Evolutionary conservation across 148 eudicot genomes (phyloP), one percentile per base, ranked within the genome.

Genomic region (Euryodendron excelsum): DNA sequence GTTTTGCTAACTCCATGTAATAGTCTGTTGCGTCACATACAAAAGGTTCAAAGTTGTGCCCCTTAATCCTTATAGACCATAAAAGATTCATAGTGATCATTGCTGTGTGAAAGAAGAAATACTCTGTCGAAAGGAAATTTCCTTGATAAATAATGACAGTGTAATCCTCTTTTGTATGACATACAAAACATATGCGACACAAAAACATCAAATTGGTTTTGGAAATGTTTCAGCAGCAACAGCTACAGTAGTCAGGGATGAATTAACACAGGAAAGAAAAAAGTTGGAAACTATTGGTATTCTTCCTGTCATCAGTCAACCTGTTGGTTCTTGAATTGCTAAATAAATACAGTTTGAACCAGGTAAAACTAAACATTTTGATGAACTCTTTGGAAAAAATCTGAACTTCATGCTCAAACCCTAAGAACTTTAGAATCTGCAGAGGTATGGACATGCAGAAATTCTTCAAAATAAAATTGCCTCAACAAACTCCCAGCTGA

Each of bases 401-500:
- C 45, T 9, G 45, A 41, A 41, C 8, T 60, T 27, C 33, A 21
- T 5, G 41, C 69, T 33, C 45, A 65, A 65, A 34, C 69, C 69
- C 25, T 4, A 65, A 36, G 18, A 34, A 18, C 10, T 34, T 65
- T 36, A 36, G 25, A 65, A 65, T 47, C 44, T 59, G 67, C 63
- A 53, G 53, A 25, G 18, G 36, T 9, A 23, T 69, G 55, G 23
- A 53, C 30, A 69, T n/a, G 53, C 7, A 69, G 33, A 39, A 69
- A 23, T 20, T 69, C 25, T n/a, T n/a, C 2, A 69, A n/a, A 5
- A 18, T 20, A 36, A 25, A 39, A 20, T 39, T 69, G 72, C 72
- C 52, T 77, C 79, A 31, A 31, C 53, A 68, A 64, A 68, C 73
- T 68, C 64, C 73, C 73, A 23, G 31, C 72, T 41, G 17, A 52